Percentiles rank a stretch among this genome's conserved stretches.
These are phyloP conservation scores for Neotropicomus parvogracilis DNA, from an alignment of 1,284 basidiomycete genomes.

Conservation along the genomic window DNA sequence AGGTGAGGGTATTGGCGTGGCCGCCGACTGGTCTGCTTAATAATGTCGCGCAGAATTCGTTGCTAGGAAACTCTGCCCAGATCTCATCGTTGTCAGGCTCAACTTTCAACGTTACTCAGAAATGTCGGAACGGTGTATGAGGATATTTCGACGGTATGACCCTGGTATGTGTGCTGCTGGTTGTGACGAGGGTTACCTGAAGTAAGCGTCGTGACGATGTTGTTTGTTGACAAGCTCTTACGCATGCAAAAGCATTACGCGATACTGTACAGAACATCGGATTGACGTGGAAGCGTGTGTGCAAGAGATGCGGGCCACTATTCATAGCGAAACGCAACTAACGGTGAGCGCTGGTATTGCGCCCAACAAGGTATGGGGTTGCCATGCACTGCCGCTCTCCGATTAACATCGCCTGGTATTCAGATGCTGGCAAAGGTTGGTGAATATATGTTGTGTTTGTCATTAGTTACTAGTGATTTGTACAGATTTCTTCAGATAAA, in stretches of 20 bases:
- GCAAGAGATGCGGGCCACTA: slow-evolving; percentile 65
- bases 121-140: slow-evolving; percentile 68
- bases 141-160: slow-evolving; percentile 74
- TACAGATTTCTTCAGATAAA: slow-evolving; percentile 89
- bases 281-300: slow-evolving; percentile 75
- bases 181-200: slow-evolving; percentile 87
- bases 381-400: background rate
- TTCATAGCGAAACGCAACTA: slow-evolving; percentile 73
- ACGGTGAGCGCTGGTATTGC: slow-evolving; percentile 95
- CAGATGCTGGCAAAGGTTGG: slow-evolving; percentile 77
- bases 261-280: slow-evolving; percentile 66
- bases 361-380: slow-evolving; percentile 65
- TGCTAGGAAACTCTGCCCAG: slow-evolving; percentile 90
- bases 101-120: slow-evolving; percentile 68
- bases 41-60: slow-evolving; percentile 60
- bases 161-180: slow-evolving; percentile 76
- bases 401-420: slow-evolving; percentile 16
- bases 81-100: slow-evolving; percentile 73
- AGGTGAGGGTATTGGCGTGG: slow-evolving; percentile 40
- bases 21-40: background rate
- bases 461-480: slow-evolving; percentile 8
- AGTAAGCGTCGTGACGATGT: slow-evolving; percentile 47
- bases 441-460: background rate
- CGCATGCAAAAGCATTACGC: slow-evolving; percentile 58
- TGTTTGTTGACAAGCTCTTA: slow-evolving; percentile 2